phyloP scores from a whole-genome alignment of 208 protist genomes.

The Trypanosomatidae sp. region DNA sequence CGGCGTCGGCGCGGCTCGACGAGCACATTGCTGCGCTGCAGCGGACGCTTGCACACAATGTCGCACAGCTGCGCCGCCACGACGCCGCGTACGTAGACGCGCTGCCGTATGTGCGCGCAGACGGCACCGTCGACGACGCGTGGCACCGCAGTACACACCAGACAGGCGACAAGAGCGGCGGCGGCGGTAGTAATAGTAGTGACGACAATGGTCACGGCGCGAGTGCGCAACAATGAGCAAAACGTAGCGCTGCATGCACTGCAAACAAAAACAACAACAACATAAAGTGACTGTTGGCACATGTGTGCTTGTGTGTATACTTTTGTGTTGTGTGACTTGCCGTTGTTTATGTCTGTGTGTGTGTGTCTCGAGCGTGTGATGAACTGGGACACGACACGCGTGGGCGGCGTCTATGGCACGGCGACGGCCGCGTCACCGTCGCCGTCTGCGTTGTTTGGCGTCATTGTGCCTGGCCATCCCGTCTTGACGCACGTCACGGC shows the following conservation, averaged over 20 bases:
- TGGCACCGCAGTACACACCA: conserved; percentile 52
- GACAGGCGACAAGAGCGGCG: not conserved
- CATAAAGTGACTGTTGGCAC: too few species aligned
- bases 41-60: conserved; percentile 35
- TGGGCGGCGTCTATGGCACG: not conserved
- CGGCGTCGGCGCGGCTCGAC: conserved; percentile 15
- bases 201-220: not conserved
- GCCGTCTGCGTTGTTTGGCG: conserved; percentile 13
- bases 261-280: not conserved
- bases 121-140: conserved; percentile 52
- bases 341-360: not conserved
- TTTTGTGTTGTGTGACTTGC: too few species aligned
- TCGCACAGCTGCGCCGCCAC: conserved; percentile 48
- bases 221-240: not conserved
- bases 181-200: not conserved
- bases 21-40: conserved; percentile 55
- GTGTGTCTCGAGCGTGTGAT: not conserved
- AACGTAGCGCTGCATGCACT: not conserved
- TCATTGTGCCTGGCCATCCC: conserved; percentile 51
- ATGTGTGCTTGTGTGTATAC: too few species aligned
- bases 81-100: conserved; percentile 35
- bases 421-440: not conserved
- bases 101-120: conserved; percentile 54
- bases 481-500: conserved; percentile 22
- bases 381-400: not conserved